These are phyloP conservation scores for Scutellaria galericulata DNA, from an alignment of 257 asterid species.

Conservation along the genomic window DNA sequence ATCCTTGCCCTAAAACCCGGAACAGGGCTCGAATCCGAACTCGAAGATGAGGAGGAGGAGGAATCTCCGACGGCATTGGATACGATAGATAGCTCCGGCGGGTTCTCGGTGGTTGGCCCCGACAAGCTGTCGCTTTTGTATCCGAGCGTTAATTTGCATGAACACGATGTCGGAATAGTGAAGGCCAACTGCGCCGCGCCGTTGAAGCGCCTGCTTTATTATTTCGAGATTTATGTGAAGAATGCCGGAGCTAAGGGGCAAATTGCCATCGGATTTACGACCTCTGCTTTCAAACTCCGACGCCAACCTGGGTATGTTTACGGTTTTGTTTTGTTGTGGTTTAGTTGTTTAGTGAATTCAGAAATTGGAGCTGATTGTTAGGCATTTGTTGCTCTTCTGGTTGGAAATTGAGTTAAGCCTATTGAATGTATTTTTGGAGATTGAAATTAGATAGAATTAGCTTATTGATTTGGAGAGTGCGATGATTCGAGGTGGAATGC, in stretches of 20 bases:
- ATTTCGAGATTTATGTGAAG: constrained; percentile 81
- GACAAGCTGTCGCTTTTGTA: constrained; percentile 82
- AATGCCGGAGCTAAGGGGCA: constrained; percentile 86
- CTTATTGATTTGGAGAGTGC: constrained; percentile 5
- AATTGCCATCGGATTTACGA: constrained; percentile 83
- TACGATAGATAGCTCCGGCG: constrained; percentile 77
- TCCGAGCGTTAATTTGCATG: constrained; percentile 65
- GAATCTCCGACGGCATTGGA: constrained; percentile 77
- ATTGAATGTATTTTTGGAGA: neutral
- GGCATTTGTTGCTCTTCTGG: constrained; percentile 18
- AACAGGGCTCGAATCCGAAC: constrained; percentile 33
- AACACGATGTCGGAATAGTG: constrained; percentile 90
- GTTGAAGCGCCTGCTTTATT: constrained; percentile 67
- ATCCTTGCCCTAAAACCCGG: constrained; percentile 51
- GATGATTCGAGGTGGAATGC: constrained; percentile 4
- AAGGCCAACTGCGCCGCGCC: constrained; percentile 91
- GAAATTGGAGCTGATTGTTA: neutral
- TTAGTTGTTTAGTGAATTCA: constrained; percentile 6
- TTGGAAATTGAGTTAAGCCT: too few relatives aligned
- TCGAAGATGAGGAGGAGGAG: constrained; percentile 55
- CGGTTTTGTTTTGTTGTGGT: neutral
- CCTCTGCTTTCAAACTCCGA: constrained; percentile 72
- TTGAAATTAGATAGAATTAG: constrained; percentile 19
- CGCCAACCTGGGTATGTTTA: constrained; percentile 87
- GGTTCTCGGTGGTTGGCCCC: constrained; percentile 74